These are phyloP conservation scores for Euphorbia peplus DNA, from an alignment of 345 rosid species.

Conservation along the genomic window DNA sequence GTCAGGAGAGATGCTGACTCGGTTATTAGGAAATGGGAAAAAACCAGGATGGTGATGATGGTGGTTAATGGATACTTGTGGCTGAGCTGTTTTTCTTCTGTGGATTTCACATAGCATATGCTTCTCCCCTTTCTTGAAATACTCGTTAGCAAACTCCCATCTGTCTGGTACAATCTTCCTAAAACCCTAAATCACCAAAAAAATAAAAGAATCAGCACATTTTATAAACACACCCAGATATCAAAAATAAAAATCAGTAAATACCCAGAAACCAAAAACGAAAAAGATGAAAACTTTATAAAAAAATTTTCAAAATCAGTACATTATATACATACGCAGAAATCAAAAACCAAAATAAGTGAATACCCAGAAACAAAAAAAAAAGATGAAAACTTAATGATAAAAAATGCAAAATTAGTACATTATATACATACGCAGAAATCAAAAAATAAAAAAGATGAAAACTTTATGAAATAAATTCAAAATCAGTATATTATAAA, in stretches of 20 bases:
- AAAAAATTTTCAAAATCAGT: no score
- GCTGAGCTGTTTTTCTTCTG: slow-evolving; percentile 76
- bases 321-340: no score
- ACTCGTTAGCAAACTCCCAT: slow-evolving; percentile 97
- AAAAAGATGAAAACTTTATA: neutral
- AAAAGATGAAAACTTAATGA: no score
- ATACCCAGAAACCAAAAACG: neutral
- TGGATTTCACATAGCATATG: slow-evolving; percentile 94
- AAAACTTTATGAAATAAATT: no score
- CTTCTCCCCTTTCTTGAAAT: slow-evolving; percentile 88
- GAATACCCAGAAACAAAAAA: no score
- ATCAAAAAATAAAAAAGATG: no score
- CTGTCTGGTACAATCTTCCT: slow-evolving; percentile 96
- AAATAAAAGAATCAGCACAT: slow-evolving; percentile 7
- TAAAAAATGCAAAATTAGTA: no score
- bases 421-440: no score
- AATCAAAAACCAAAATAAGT: no score
- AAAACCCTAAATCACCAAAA: slow-evolving; percentile 59
- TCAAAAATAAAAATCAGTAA: slow-evolving; percentile 20
- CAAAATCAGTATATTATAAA: no score
- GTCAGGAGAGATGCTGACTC: slow-evolving; percentile 54
- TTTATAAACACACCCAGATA: no score
- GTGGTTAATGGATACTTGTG: slow-evolving; percentile 46
- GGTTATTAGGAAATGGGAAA: slow-evolving; percentile 46
- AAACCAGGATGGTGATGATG: slow-evolving; percentile 49